A percentile compares a stretch with the other conserved stretches of the same genome.
Conservation (phyloP, 1,139 yeast genomes). For the Lodderomyces margitis region DNA sequence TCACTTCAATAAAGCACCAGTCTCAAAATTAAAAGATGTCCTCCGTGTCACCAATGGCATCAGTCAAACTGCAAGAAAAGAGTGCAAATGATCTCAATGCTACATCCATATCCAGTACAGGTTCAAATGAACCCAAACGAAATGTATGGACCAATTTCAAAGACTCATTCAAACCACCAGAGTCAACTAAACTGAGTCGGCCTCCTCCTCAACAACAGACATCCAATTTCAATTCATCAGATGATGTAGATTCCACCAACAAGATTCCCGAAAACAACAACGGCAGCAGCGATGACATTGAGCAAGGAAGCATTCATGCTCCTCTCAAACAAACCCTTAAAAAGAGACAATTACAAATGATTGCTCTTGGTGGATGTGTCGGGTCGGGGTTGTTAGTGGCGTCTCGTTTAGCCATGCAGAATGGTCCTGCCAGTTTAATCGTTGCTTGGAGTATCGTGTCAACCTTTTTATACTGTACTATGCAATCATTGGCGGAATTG, state of each 20-base stretch:
- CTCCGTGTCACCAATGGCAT: background rate
- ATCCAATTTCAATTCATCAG: background rate
- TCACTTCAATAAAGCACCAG: background rate
- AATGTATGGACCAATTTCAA: slow-evolving; percentile 24
- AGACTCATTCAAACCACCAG: slow-evolving; percentile 36
- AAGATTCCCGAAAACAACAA: slow-evolving; percentile 7
- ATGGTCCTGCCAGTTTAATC: slow-evolving; percentile 41
- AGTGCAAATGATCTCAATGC: slow-evolving; percentile 2
- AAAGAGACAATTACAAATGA: slow-evolving; percentile 37
- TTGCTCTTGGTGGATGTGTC: slow-evolving; percentile 40
- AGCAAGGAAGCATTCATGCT: slow-evolving; percentile 5
- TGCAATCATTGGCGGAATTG: slow-evolving; percentile 68
- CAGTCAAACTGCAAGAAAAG: slow-evolving; percentile 1
- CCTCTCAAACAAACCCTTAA: slow-evolving; percentile 28
- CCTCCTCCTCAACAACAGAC: background rate
- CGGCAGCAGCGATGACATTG: background rate
- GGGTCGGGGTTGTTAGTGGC: slow-evolving; percentile 39
- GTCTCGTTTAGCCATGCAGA: slow-evolving; percentile 36
- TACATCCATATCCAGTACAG: slow-evolving; percentile 2
- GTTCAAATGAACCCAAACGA: background rate
- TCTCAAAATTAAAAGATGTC: background rate
- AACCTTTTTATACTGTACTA: slow-evolving; percentile 56
- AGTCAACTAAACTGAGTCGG: background rate
- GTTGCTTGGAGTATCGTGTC: slow-evolving; percentile 46
- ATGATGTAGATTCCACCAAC: slow-evolving; percentile 10